These are phyloP conservation scores for Fusarium euwallaceae DNA, from an alignment of 2,329 filamentous ascomycete genomes.

Conservation along the genomic window DNA sequence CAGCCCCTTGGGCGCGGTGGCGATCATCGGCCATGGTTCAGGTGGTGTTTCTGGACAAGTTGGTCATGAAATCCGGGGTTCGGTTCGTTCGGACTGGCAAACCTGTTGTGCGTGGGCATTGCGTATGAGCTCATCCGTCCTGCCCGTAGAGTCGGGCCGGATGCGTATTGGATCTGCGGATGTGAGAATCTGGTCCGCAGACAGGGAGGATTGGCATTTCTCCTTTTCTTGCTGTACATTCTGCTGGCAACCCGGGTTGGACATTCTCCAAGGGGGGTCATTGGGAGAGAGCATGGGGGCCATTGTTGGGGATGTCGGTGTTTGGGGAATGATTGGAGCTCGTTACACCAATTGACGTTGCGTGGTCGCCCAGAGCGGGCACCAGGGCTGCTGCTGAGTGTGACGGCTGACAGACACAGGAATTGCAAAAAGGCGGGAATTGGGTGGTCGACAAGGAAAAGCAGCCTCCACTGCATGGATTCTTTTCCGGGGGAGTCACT, in stretches of 20 bases:
- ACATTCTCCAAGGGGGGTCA: conserved; percentile 3
- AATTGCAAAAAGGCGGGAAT: conserved; percentile 25
- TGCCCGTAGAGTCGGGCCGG: conserved; percentile 21
- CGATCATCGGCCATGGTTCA: conserved; percentile 16
- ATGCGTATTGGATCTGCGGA: conserved; percentile 13
- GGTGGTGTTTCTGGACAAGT: conserved; percentile 6
- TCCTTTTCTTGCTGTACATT: background rate
- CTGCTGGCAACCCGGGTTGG: background rate
- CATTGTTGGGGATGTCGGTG: conserved; percentile 15
- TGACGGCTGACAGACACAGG: conserved; percentile 25
- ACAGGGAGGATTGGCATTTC: background rate
- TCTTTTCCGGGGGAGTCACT: conserved; percentile 20
- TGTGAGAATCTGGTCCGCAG: conserved; percentile 11
- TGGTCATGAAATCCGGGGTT: conserved; percentile 20
- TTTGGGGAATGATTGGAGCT: conserved; percentile 13
- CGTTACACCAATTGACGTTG: conserved; percentile 13
- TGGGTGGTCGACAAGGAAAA: conserved; percentile 17
- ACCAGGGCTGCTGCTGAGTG: conserved; percentile 3
- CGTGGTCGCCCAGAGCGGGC: conserved; percentile 6
- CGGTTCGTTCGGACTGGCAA: conserved; percentile 7
- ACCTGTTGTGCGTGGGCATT: conserved; percentile 8
- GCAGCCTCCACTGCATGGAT: conserved; percentile 28
- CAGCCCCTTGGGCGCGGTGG: conserved; percentile 17
- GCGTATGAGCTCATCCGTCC: conserved; percentile 6
- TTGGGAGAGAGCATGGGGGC: conserved; percentile 7